Base-by-base conservation (phyloP, 1,284 basidiomycete species). In the Xerocomus nothofagi region DNA sequence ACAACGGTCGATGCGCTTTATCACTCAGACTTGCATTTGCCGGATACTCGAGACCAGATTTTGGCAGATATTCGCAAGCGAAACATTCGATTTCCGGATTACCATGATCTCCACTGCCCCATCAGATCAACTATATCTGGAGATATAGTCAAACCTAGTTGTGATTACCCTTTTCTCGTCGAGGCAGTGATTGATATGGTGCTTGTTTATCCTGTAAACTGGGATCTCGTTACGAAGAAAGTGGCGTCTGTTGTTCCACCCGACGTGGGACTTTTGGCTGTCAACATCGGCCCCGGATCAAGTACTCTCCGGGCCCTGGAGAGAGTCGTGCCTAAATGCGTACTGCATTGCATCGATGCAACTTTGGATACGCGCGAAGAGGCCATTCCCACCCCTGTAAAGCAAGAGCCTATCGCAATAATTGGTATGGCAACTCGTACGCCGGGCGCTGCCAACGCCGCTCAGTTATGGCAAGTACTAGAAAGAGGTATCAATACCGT, bases 391-490 rank as follows among this genome's bases (percentile, higher is more conserved):
- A 9, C 18, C 3, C 29, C 26, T 20, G 39, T 49, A 3, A 67
- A 71, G 44, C 75, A 77, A 52, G 80, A 82, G 41, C 75, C 81
- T 3, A 79, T 88, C 41, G 86, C 86, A 2, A 78, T 88, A 50
- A 71, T 86, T 44, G 86, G 86, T 8, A 86, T 88, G 84, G 80
- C 83, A 2, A 72, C 80, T 33, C 78, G 80, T 47, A 73, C 85
- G 61, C 85, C 86, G 0, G 80, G 82, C 1, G 82, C 84, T 6
- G 59, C 66, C 1, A 70, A 74, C 55, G 57, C 66, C 2, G 59
- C 66, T 9, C 67, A 74, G 42, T 69, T 88, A 3, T 88, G 86
- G 86, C 65, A 76, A 14, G 30, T 86, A 8, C 72, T 88, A 8
- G 70, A 79, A 57, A 59, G 75, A 27, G 83, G 84, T 9, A 62